Evolutionary conservation across 2,329 filamentous ascomycete species (phyloP), one percentile per base, ranked within the genome.

Genomic region (Sporothrix inflata): DNA sequence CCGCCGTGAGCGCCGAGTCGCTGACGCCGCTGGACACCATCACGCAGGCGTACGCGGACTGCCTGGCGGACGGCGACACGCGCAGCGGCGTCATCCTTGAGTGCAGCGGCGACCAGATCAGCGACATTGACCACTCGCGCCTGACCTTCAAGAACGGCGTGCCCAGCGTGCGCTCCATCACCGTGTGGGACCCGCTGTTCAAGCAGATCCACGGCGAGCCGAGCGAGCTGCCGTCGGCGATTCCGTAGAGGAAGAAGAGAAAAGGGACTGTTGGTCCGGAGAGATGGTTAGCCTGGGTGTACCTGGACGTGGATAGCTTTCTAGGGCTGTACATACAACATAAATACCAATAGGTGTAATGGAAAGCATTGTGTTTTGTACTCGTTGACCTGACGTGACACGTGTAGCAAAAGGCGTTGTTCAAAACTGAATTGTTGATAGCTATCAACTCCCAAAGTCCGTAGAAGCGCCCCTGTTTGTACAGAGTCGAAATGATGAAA

Each of bases 11-110:
- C 61, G 77, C 78, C 16, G 79, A 80, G 61, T 78, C 34, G 77
- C 60, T 84, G 27, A 85, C 85, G 40, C 84, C 80, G 24, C 77
- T 81, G 7, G 77, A 75, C 55, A 86, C 84, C 1, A 80, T 87
- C 30, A 78, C 87, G 1, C 76, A 78, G 1, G 86, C 82, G 0
- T 86, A 85, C 73, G 78, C 83, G 65, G 77, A 77, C 11, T 86
- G 83, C 72, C 77, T 87, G 12, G 79, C 86, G 21, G 84, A 85
- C 69, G 79, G 80, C 1, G 72, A 69, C 24, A 66, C 67, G 24
- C 61, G 69, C 12, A 55, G 40, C 19, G 74, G 72, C n/a, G 73
- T 49, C 24, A 67, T 73, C 40, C 65, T 75, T 34, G 72, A 76
- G 71, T 70, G 69, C 69, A 72, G 72, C 49, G 71, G 63, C 57